Evolutionary conservation across 176 grass and related monocot genomes (phyloP).

Genomic region (Hsuehochloa calcarea): DNA sequence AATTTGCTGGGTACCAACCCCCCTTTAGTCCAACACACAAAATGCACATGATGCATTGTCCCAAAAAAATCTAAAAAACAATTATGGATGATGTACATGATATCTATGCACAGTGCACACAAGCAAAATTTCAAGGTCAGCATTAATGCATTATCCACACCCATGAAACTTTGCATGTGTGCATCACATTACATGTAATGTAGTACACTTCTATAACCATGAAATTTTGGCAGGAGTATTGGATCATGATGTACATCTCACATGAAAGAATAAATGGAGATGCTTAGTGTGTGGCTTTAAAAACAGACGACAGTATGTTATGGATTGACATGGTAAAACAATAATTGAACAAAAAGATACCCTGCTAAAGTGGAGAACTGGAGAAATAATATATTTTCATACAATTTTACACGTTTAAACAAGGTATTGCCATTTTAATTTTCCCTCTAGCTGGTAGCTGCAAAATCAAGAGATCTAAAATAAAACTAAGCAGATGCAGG

Average conservation of each 20-base stretch:
- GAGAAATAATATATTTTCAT: background rate
- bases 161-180: background rate
- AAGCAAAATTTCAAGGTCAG: slow-evolving; percentile 1
- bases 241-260: background rate
- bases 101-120: background rate
- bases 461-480: background rate
- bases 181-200: background rate
- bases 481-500: background rate
- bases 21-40: background rate
- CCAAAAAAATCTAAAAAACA: background rate
- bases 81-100: background rate
- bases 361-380: background rate
- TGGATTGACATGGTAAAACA: background rate
- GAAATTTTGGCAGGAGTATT: background rate
- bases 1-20: background rate
- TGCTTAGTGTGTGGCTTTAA: background rate
- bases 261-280: slow-evolving; percentile 1
- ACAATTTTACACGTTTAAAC: background rate
- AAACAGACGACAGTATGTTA: background rate
- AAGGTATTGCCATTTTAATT: background rate
- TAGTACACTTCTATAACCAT: background rate
- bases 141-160: background rate
- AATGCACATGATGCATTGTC: background rate
- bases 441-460: background rate
- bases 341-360: background rate